Evolutionary conservation across 1,284 basidiomycete species (phyloP), one percentile per base, ranked within the genome.

Genomic region (Cystobasidiaceae sp.): DNA sequence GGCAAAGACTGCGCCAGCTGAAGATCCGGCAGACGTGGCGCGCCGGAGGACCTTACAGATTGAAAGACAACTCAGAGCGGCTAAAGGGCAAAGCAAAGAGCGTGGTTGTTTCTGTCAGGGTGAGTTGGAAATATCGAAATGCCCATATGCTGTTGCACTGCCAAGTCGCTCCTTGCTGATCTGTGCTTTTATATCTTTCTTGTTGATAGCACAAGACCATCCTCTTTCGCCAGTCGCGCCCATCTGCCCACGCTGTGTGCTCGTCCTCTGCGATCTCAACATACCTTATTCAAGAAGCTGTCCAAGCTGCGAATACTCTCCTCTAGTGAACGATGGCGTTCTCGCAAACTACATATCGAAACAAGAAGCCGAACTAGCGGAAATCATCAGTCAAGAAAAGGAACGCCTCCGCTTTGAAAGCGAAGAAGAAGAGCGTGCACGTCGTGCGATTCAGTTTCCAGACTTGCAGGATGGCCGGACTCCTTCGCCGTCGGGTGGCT

Each of bases 41-140:
- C 60, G 54, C 30, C 19, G 33, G 27, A 43, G 39, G 41, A 51
- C 56, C 13, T 52, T 52, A 7, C 39, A 56, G 44, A 33, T 64
- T 23, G 61, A 56, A n/a, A 25, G 34, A 32, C 34, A 28, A 28
- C 21, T 64, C 4, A 25, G 61, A 15, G 51, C 37, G n/a, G 52
- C 52, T 3, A 33, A 37, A 34, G 61, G 61, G 7, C 28, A 56
- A 19, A 34, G 44, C 43, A 64, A 66, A 51, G 50, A 57, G 21
- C 46, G 61, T 25, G 69, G 71, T 3, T 80, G 79, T 67, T 80
- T 79, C 69, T 80, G 79, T 66, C 76, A 77, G 66, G 77, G 79
- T 80, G 52, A 66, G 76, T n/a, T n/a, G n/a, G 15, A 32, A 28
- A 37, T 21, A 2, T 9, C 15, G n/a, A n/a, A n/a, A n/a, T n/a